Evolutionary conservation across 2,329 filamentous ascomycete species (phyloP).

Genomic region (Talaromyces islandicus): DNA sequence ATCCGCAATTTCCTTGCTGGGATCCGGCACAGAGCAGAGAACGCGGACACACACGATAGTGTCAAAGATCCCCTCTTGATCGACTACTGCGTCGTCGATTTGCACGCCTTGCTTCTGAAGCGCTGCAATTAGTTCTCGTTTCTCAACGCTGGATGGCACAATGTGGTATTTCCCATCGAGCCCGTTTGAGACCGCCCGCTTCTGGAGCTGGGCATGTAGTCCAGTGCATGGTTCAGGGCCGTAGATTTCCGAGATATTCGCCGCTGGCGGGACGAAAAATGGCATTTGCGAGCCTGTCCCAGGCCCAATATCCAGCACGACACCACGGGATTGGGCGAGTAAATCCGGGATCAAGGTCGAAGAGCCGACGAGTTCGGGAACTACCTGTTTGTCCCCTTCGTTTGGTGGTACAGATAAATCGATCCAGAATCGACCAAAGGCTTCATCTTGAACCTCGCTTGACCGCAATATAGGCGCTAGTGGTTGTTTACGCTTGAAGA

Average conservation of each 20-base stretch:
- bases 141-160: slow-evolving; percentile 43
- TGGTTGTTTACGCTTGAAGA: slow-evolving; percentile 28
- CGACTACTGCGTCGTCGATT: neutral
- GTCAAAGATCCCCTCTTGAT: slow-evolving; percentile 43
- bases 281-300: slow-evolving; percentile 48
- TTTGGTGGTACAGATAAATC: slow-evolving; percentile 17
- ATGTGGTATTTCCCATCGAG: slow-evolving; percentile 46
- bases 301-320: slow-evolving; percentile 47
- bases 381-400: neutral
- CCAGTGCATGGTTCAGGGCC: slow-evolving; percentile 49
- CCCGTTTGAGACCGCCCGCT: slow-evolving; percentile 34
- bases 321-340: slow-evolving; percentile 33
- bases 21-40: slow-evolving; percentile 49
- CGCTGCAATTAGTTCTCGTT: slow-evolving; percentile 40
- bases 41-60: slow-evolving; percentile 51
- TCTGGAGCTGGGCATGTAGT: slow-evolving; percentile 41
- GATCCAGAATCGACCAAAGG: slow-evolving; percentile 38
- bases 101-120: slow-evolving; percentile 39
- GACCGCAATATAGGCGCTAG: slow-evolving; percentile 28
- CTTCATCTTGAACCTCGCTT: slow-evolving; percentile 30
- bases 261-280: slow-evolving; percentile 33
- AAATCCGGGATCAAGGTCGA: slow-evolving; percentile 36
- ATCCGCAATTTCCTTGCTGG: slow-evolving; percentile 39
- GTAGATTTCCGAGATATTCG: slow-evolving; percentile 42
- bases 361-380: slow-evolving; percentile 20